phyloP scores from a whole-genome alignment of 1,139 yeast species.

The Yamadazyma atmosphaerica region DNA sequence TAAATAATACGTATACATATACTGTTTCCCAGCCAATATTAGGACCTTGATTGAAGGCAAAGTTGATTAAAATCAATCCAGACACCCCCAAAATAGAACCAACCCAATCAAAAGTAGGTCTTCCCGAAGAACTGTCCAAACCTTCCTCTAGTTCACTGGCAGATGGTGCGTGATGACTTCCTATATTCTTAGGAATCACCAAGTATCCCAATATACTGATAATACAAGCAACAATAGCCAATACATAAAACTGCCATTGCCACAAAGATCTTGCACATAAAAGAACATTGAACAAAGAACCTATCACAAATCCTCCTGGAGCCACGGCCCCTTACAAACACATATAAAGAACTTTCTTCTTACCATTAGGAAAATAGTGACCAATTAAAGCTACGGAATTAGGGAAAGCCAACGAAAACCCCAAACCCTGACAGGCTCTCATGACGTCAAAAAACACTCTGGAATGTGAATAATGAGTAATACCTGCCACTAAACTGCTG shows the following conservation, averaged over 20 bases:
- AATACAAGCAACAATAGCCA: constrained; percentile 36
- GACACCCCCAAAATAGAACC: constrained; percentile 37
- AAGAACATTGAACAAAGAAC: constrained; percentile 48
- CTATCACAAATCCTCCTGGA: constrained; percentile 56
- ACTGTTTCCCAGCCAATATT: constrained; percentile 54
- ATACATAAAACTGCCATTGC: constrained; percentile 59
- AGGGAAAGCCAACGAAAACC: constrained; percentile 58
- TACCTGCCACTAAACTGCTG: constrained; percentile 53
- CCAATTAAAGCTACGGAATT: constrained; percentile 58
- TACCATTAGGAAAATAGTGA: constrained; percentile 47
- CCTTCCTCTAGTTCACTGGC: constrained; percentile 8
- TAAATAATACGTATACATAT: constrained; percentile 50
- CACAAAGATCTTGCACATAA: constrained; percentile 47
- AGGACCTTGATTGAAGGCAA: constrained; percentile 66
- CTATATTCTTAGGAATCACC: constrained; percentile 44
- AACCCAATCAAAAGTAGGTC: constrained; percentile 40
- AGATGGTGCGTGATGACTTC: constrained; percentile 13
- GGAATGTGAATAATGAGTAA: constrained; percentile 42
- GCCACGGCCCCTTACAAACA: constrained; percentile 59
- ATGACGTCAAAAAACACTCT: constrained; percentile 48
- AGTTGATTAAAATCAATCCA: constrained; percentile 51
- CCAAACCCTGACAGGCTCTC: constrained; percentile 62
- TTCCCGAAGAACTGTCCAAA: background rate
- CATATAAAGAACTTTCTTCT: constrained; percentile 41
- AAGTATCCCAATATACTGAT: constrained; percentile 32